Conservation (phyloP, 2,329 filamentous ascomycete genomes). For the Zarea fungicola region DNA sequence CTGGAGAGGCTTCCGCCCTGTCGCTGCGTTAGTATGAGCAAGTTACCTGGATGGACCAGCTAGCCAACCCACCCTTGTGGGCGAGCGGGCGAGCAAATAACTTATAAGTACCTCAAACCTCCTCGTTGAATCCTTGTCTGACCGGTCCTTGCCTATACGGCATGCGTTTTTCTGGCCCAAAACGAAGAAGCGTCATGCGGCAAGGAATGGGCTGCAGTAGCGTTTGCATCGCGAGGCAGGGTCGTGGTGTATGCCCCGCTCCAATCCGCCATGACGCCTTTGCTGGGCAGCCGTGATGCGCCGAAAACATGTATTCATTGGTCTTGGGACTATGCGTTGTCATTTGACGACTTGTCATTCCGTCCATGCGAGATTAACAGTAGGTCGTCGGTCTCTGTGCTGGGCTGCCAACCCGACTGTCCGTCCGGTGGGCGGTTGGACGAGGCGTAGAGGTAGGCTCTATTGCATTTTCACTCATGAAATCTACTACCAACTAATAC, state of each 20-base stretch:
- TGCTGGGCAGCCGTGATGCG: too few species aligned
- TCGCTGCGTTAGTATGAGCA: slow-evolving; percentile 27
- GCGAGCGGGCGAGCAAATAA: not conserved
- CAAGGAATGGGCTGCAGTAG: not conserved
- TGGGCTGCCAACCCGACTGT: not conserved
- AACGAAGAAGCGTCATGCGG: slow-evolving; percentile 5
- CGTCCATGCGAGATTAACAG: not conserved
- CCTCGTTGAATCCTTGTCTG: slow-evolving; percentile 2
- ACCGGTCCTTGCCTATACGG: too few species aligned
- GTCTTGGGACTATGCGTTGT: not conserved
- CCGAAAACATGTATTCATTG: not conserved
- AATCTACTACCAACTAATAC: not conserved
- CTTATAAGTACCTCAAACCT: slow-evolving; percentile 12
- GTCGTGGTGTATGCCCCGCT: not conserved
- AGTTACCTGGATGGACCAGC: slow-evolving; percentile 21
- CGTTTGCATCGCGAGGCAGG: not conserved
- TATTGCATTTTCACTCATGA: not conserved
- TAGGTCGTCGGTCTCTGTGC: slow-evolving; percentile 1
- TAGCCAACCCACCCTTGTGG: not conserved
- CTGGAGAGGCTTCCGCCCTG: not conserved
- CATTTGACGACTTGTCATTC: slow-evolving; percentile 1
- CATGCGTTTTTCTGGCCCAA: not conserved
- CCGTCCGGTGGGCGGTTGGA: too few species aligned
- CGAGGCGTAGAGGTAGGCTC: not conserved
- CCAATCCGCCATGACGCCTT: too few species aligned